Base-by-base conservation (phyloP, 2,329 filamentous ascomycete genomes). In the Paecilomyces variotii region DNA sequence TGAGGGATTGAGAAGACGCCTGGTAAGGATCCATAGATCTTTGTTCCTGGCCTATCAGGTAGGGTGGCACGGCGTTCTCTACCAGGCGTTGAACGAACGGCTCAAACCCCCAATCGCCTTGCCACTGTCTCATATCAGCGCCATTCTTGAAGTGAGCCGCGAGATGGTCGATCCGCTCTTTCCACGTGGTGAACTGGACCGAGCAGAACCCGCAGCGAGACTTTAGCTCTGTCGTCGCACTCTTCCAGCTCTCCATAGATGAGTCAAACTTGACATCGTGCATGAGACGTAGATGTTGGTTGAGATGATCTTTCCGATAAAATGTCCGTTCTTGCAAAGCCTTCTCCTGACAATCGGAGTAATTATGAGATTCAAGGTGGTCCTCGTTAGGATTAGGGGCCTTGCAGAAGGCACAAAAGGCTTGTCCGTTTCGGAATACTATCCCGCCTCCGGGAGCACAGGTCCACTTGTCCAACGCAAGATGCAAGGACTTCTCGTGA, bases 251-350 rank as follows among this genome's bases (percentile, higher is more conserved):
- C 27, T 85, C 80, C 83, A 85, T 86, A 56, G 74, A 77, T 0
- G 75, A 63, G 2, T 75, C 76, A 68, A 84, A 79, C 62, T 82
- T 82, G 63, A 80, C 81, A 60, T 78, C 77, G 65, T 86, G 84
- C 77, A 85, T 84, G 56, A 86, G 72, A 35, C 82, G 78, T 32
- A 86, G 70, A 67, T 86, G 84, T 64, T 86, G 84, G 55, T 83
- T 79, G 11, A 86, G 75, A 65, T 86, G 84, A 64, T 86, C 84
- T 68, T 86, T 86, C 27, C 84, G 76, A 65, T 83, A 85, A 67
- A 86, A 86, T 0, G 82, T 85, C 35, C 84, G 78, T 58, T 84
- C 81, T 53, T 84, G 80, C 1, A 80, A 62, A 3, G 82, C 82
- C 67, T 86, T 86, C 62, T 85, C 82, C 63, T 83, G 80, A 64